phyloP scores from a whole-genome alignment of 208 protist species.

The Acanthamoeba sp. region DNA sequence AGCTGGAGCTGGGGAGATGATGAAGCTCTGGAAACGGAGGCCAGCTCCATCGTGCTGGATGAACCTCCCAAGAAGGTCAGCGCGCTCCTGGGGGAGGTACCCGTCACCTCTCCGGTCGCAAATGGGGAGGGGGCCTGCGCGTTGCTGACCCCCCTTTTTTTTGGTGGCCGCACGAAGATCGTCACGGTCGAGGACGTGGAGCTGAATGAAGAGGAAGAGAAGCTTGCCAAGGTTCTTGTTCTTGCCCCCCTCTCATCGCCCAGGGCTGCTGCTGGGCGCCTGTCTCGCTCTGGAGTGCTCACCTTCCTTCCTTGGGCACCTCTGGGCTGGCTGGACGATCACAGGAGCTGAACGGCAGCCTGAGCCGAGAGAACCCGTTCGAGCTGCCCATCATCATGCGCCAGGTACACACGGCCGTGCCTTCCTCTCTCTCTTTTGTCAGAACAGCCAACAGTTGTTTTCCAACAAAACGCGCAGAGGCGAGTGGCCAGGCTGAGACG shows the following conservation, averaged over 20 bases:
- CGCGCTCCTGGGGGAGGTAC: not conserved
- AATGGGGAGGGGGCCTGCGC: not conserved
- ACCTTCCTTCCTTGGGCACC: not conserved
- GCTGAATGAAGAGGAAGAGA: not conserved
- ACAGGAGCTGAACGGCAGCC: not conserved
- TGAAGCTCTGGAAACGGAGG: not conserved
- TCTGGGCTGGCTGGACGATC: too few species aligned
- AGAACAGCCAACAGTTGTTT: too few species aligned
- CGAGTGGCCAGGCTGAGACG: not conserved
- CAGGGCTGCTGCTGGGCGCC: not conserved
- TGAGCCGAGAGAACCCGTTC: not conserved
- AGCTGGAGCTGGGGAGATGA: slow-evolving; percentile 1
- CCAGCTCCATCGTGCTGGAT: not conserved
- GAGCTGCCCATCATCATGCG: not conserved
- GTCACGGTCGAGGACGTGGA: not conserved
- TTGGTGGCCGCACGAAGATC: not conserved
- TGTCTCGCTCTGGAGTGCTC: not conserved
- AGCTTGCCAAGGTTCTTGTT: not conserved
- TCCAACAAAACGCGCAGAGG: too few species aligned
- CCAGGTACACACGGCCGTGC: not conserved
- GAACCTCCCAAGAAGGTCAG: not conserved
- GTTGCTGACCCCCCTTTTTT: too few species aligned
- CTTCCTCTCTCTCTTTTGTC: not conserved
- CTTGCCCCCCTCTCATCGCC: not conserved
- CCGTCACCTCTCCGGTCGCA: not conserved